Evolutionary conservation across 2,329 filamentous ascomycete species (phyloP).

Genomic region (Colletotrichum tanaceti): DNA sequence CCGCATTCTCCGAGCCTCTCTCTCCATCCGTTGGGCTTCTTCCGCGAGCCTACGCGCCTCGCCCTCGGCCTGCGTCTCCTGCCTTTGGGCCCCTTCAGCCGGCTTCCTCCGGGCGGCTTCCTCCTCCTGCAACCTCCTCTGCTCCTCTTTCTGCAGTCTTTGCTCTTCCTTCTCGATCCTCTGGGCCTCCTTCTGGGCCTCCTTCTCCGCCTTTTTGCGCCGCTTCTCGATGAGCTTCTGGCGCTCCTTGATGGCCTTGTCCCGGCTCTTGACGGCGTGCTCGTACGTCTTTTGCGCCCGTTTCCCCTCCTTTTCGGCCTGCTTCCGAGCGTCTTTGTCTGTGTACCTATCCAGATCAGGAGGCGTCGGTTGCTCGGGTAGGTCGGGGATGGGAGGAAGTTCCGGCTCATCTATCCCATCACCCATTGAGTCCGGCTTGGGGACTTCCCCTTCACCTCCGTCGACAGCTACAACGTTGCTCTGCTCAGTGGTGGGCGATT

Average conservation of each 20-base stretch:
- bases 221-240: conserved; percentile 69
- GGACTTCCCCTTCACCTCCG: not conserved
- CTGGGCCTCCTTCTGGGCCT: conserved; percentile 54
- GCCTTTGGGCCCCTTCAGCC: conserved; percentile 38
- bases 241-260: conserved; percentile 72
- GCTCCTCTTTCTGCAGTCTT: conserved; percentile 46
- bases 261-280: conserved; percentile 73
- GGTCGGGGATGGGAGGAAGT: conserved; percentile 58
- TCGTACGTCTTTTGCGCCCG: conserved; percentile 73
- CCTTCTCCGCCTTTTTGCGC: conserved; percentile 58
- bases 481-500: not conserved
- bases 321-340: conserved; percentile 74
- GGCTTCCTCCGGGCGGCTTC: conserved; percentile 17
- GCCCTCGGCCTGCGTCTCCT: conserved; percentile 40
- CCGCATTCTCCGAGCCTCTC: conserved; percentile 41
- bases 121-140: conserved; percentile 49
- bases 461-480: too few species aligned
- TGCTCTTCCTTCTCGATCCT: conserved; percentile 46
- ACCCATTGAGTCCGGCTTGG: not conserved
- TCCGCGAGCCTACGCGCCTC: conserved; percentile 31
- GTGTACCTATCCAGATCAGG: conserved; percentile 69
- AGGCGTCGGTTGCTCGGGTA: conserved; percentile 65
- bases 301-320: conserved; percentile 75
- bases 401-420: conserved; percentile 37
- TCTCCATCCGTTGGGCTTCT: conserved; percentile 37